phyloP scores from a whole-genome alignment of 768 basidiomycete genomes.

The Hysterangium stoloniferum region DNA sequence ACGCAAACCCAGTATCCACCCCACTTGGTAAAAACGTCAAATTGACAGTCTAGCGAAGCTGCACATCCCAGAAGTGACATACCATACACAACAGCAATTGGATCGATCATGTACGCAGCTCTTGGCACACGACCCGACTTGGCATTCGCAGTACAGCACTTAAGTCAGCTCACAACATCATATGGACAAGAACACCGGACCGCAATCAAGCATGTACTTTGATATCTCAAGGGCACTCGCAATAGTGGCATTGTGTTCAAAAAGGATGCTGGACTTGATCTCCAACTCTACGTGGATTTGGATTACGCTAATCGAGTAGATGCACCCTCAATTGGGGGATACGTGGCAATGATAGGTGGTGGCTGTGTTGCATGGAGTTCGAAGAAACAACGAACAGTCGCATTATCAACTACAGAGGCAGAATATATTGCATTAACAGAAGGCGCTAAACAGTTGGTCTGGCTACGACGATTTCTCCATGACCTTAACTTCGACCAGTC shows the following conservation, averaged over 20 bases:
- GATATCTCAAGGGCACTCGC: conserved; percentile 22
- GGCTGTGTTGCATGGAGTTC: conserved; percentile 11
- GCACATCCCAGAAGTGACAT: conserved; percentile 1
- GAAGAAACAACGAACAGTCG: conserved; percentile 10
- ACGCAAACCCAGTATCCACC: conserved; percentile 7
- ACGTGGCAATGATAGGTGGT: conserved; percentile 13
- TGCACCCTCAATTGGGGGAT: conserved; percentile 18
- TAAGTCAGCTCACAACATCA: conserved; percentile 19
- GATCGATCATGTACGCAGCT: conserved; percentile 26
- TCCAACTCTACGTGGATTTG: conserved; percentile 16
- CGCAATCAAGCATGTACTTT: conserved; percentile 20
- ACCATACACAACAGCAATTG: conserved; percentile 22
- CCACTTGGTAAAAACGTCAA: conserved; percentile 10
- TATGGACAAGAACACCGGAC: conserved; percentile 21
- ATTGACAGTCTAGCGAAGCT: neutral
- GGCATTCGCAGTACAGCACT: conserved; percentile 19
- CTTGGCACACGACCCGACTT: conserved; percentile 29
- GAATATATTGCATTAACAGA: conserved; percentile 20
- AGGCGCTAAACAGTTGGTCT: conserved; percentile 10
- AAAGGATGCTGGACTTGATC: neutral
- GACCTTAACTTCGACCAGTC: conserved; percentile 11
- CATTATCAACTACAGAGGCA: conserved; percentile 17
- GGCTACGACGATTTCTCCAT: conserved; percentile 13
- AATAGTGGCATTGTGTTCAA: conserved; percentile 10
- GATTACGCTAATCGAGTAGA: conserved; percentile 18